phyloP scores from a whole-genome alignment of 1,139 yeast genomes.

The Yamadazyma atlantica region DNA sequence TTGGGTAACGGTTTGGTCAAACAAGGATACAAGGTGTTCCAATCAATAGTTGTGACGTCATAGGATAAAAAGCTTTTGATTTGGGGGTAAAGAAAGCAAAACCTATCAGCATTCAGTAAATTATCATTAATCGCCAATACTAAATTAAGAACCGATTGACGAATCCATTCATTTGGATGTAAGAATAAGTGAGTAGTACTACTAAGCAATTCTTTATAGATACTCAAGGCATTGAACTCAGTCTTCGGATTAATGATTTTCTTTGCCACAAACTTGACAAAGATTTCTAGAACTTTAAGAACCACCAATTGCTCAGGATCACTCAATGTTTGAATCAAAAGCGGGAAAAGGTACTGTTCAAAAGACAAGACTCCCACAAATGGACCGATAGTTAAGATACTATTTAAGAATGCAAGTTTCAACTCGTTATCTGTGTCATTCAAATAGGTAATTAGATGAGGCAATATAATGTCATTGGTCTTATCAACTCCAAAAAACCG shows the following conservation, averaged over 20 bases:
- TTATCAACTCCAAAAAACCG: slow-evolving; percentile 82
- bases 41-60: slow-evolving; percentile 67
- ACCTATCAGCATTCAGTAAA: slow-evolving; percentile 72
- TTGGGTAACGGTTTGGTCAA: slow-evolving; percentile 66
- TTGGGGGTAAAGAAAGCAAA: slow-evolving; percentile 80
- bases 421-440: slow-evolving; percentile 75
- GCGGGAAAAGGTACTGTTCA: slow-evolving; percentile 85
- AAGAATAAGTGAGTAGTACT: slow-evolving; percentile 43
- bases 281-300: slow-evolving; percentile 68
- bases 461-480: slow-evolving; percentile 82
- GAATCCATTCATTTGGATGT: slow-evolving; percentile 87
- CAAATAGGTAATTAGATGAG: slow-evolving; percentile 87
- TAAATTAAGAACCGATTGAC: slow-evolving; percentile 66
- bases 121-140: slow-evolving; percentile 63
- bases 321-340: slow-evolving; percentile 75
- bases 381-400: slow-evolving; percentile 77
- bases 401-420: slow-evolving; percentile 67
- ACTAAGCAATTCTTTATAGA: slow-evolving; percentile 37
- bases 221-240: slow-evolving; percentile 42
- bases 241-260: slow-evolving; percentile 36
- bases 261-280: slow-evolving; percentile 37
- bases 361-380: slow-evolving; percentile 79
- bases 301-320: slow-evolving; percentile 86
- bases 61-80: slow-evolving; percentile 75
- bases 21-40: slow-evolving; percentile 65